phyloP scores from a whole-genome alignment of 805 yeast genomes.

The Pichia cabralensis region DNA sequence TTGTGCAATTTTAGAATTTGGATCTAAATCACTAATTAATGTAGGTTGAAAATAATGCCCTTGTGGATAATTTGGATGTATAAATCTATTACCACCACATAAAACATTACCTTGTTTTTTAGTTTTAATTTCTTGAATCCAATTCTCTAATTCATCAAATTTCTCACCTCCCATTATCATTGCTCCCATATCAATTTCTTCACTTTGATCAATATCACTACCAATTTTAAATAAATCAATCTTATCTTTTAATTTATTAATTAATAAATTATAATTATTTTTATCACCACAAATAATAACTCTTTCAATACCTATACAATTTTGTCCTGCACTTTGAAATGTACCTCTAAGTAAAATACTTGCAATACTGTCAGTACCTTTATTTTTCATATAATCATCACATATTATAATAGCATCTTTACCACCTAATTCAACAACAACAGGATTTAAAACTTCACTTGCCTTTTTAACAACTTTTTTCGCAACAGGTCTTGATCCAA shows the following conservation, averaged over 20 bases:
- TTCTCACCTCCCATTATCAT: slow-evolving; percentile 68
- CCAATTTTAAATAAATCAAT: slow-evolving; percentile 66
- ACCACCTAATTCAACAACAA: slow-evolving; percentile 94
- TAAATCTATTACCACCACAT: slow-evolving; percentile 70
- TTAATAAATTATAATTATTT: slow-evolving; percentile 55
- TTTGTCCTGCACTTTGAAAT: slow-evolving; percentile 95
- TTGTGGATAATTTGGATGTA: slow-evolving; percentile 88
- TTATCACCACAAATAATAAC: slow-evolving; percentile 62
- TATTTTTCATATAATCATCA: slow-evolving; percentile 58
- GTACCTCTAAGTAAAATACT: slow-evolving; percentile 90
- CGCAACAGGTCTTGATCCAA: slow-evolving; percentile 93
- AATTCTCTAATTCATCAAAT: slow-evolving; percentile 54
- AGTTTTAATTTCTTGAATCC: slow-evolving; percentile 63
- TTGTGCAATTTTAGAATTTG: slow-evolving; percentile 69
- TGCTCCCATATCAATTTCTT: slow-evolving; percentile 94
- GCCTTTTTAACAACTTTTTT: slow-evolving; percentile 80
- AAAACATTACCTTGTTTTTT: slow-evolving; percentile 68
- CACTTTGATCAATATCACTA: slow-evolving; percentile 83
- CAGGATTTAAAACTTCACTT: slow-evolving; percentile 79
- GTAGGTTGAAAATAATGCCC: slow-evolving; percentile 95
- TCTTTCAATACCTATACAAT: slow-evolving; percentile 95
- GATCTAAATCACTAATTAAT: slow-evolving; percentile 68
- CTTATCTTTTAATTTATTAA: slow-evolving; percentile 44
- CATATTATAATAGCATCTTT: slow-evolving; percentile 85
- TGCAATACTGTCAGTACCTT: slow-evolving; percentile 40